These are phyloP conservation scores for Epichloe gansuensis DNA, from an alignment of 2,329 filamentous ascomycete genomes.

Conservation along the genomic window DNA sequence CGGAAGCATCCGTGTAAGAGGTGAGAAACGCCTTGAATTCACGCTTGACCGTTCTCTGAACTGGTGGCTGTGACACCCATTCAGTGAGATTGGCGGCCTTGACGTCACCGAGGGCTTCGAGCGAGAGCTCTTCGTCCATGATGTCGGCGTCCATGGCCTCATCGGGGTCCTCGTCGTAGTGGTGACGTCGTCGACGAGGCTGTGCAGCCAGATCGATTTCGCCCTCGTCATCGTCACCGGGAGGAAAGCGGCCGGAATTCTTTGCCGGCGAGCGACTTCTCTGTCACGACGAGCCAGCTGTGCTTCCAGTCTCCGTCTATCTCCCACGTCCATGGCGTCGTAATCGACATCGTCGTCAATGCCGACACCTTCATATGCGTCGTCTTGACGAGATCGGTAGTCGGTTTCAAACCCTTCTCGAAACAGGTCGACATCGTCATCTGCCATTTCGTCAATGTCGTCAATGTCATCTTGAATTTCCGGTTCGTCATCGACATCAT, in stretches of 20 bases:
- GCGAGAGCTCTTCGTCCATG: conserved; percentile 87
- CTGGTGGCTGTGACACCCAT: conserved; percentile 83
- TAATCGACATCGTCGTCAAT: conserved; percentile 71
- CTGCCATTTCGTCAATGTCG: conserved; percentile 70
- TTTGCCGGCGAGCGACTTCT: conserved; percentile 53
- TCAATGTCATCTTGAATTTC: conserved; percentile 63
- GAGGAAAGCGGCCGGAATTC: conserved; percentile 61
- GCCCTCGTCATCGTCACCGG: conserved; percentile 74
- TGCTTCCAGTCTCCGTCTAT: conserved; percentile 58
- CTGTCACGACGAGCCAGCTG: conserved; percentile 63
- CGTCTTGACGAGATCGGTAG: conserved; percentile 54
- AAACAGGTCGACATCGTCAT: conserved; percentile 71
- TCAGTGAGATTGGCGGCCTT: conserved; percentile 90
- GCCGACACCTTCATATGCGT: conserved; percentile 57
- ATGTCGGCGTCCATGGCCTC: conserved; percentile 88
- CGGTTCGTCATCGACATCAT: conserved; percentile 58
- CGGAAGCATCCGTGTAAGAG: conserved; percentile 83
- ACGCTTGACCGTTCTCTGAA: conserved; percentile 84
- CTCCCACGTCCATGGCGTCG: conserved; percentile 53
- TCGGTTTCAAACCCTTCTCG: conserved; percentile 61
- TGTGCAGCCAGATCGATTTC: conserved; percentile 77
- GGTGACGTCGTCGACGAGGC: conserved; percentile 71
- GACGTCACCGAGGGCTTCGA: conserved; percentile 83
- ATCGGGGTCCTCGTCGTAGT: conserved; percentile 89
- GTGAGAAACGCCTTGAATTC: conserved; percentile 98